Conservation (phyloP, 768 basidiomycete genomes). For the Hemileccinum impolitum region DNA sequence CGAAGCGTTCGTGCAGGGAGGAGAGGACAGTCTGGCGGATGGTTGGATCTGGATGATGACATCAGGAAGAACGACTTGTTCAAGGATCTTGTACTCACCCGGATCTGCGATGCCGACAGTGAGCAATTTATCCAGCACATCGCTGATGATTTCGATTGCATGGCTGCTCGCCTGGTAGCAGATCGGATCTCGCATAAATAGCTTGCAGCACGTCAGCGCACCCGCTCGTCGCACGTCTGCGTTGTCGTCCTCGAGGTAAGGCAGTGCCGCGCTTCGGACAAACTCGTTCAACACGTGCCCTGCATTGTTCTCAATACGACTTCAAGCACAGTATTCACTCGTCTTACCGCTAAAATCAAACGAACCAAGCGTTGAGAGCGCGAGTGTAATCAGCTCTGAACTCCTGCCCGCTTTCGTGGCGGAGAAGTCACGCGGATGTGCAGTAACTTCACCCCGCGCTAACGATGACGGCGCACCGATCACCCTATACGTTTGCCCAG, state of each 20-base stretch:
- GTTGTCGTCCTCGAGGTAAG: constrained; percentile 92
- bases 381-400: constrained; percentile 72
- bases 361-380: constrained; percentile 79
- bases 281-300: constrained; percentile 96
- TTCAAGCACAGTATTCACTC: neutral
- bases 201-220: constrained; percentile 85
- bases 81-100: constrained; percentile 44
- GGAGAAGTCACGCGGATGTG: constrained; percentile 49
- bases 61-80: constrained; percentile 4
- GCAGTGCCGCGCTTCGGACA: constrained; percentile 85
- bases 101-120: constrained; percentile 97
- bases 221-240: constrained; percentile 85
- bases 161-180: constrained; percentile 95
- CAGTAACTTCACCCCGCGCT: constrained; percentile 48
- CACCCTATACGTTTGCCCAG: constrained; percentile 82
- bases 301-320: constrained; percentile 26
- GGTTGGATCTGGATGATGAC: constrained; percentile 47
- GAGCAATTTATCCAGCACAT: constrained; percentile 94
- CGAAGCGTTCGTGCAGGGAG: constrained; percentile 88
- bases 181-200: constrained; percentile 94
- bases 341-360: constrained; percentile 90
- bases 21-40: constrained; percentile 87
- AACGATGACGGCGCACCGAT: constrained; percentile 78
- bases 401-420: constrained; percentile 56
- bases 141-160: constrained; percentile 94